A percentile compares a stretch with the other conserved stretches of the same genome.
Evolutionary conservation across 352 stramenopile genomes (phyloP).

Genomic region (Phytophthora multivora): DNA sequence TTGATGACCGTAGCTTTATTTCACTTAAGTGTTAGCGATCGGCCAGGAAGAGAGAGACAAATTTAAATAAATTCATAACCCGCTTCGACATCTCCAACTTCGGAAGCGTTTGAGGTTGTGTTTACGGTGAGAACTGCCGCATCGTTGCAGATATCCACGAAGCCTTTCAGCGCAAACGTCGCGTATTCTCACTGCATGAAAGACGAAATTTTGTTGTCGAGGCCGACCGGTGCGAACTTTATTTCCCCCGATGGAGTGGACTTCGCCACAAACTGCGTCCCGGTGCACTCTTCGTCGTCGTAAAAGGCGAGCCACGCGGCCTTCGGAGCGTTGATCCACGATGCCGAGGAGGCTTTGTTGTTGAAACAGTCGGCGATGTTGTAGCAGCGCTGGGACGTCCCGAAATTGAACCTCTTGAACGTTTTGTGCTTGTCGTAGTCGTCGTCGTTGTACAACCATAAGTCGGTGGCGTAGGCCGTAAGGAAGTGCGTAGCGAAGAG

Average conservation of each 20-base stretch:
- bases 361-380: constrained; percentile 29
- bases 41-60: background rate
- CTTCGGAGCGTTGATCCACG: constrained; percentile 24
- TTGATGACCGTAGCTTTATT: background rate
- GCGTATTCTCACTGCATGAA: constrained; percentile 37
- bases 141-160: constrained; percentile 25
- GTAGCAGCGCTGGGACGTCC: constrained; percentile 29
- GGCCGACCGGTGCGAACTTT: constrained; percentile 17
- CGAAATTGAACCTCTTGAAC: constrained; percentile 36
- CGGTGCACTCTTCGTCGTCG: constrained; percentile 19
- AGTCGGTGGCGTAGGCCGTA: constrained; percentile 6
- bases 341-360: constrained; percentile 24
- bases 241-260: constrained; percentile 10
- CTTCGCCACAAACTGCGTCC: constrained; percentile 8
- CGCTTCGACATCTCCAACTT: background rate
- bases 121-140: constrained; percentile 8
- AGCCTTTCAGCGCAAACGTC: constrained; percentile 10
- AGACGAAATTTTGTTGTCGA: constrained; percentile 36
- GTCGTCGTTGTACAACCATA: constrained; percentile 29
- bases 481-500: background rate
- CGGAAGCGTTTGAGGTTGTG: background rate
- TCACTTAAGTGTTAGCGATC: background rate
- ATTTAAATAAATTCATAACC: background rate
- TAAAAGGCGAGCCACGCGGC: constrained; percentile 27
- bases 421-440: constrained; percentile 29